Evolutionary conservation across 352 stramenopile species (phyloP).

Genomic region (Lagenidium sp.): DNA sequence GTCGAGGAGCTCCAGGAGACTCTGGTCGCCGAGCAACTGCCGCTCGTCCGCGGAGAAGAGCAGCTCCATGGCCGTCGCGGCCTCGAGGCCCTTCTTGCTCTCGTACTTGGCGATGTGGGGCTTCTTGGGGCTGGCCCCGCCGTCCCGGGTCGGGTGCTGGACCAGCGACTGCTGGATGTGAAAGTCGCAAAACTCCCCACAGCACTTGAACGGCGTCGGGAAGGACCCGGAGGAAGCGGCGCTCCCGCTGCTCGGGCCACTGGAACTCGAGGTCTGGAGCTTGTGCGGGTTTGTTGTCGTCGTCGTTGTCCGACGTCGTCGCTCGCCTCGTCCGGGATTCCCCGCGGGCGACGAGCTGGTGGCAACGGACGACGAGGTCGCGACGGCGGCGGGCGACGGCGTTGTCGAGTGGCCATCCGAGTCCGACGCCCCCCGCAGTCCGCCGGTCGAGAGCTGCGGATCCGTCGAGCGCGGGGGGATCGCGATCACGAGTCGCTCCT

Average conservation of each 20-base stretch:
- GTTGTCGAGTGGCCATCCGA: not conserved
- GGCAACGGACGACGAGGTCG: not conserved
- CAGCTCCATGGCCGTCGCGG: constrained; percentile 26
- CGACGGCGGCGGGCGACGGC: not conserved
- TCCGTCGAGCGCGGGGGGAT: not conserved
- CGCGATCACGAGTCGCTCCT: not conserved
- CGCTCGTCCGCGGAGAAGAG: constrained; percentile 46
- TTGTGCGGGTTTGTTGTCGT: not conserved
- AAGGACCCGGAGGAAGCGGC: constrained; percentile 18
- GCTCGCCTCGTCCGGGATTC: too few species aligned
- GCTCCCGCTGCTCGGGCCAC: not conserved
- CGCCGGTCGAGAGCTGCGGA: not conserved
- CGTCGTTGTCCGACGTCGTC: too few species aligned
- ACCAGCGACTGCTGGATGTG: constrained; percentile 22
- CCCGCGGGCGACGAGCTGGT: not conserved
- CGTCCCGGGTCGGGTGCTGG: not conserved
- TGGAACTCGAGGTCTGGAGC: not conserved
- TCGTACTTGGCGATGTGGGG: constrained; percentile 4
- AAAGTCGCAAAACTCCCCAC: constrained; percentile 64
- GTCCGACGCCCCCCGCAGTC: not conserved
- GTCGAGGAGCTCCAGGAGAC: constrained; percentile 23
- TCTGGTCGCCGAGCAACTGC: constrained; percentile 23
- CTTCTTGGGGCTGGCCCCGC: not conserved
- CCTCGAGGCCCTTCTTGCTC: constrained; percentile 9
- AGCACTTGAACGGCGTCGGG: constrained; percentile 71